Base-by-base conservation (phyloP, 495 filamentous ascomycete genomes). In the Stereocaulon alpinum region DNA sequence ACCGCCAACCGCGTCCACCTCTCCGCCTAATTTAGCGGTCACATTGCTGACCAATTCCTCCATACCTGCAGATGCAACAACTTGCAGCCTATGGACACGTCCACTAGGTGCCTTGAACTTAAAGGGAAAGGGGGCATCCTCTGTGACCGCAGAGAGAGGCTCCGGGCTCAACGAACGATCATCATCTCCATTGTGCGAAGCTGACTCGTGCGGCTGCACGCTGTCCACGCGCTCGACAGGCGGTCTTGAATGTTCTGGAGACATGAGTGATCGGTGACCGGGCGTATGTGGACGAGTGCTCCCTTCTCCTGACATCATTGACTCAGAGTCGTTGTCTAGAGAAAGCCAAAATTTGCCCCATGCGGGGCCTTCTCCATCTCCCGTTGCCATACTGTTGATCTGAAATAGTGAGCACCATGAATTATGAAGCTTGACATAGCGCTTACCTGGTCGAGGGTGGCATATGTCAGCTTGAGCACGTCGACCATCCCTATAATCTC, bases 281-380 rank as follows among this genome's bases (percentile, higher is more conserved):
- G 86, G 67, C 63, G 85, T 77, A 66, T 83, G 71, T 49, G 80
- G 70, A 61, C 78, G 76, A 55, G 85, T 84, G 64, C 79, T 87
- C 59, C 90, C 88, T 55, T 79, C 77, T 48, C 94, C 93, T 57
- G 93, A 99, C 62, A 97, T 83, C 77, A 95, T 86, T 1, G 93
- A 98, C 71, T 97, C 93, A 5, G 92, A 93, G 68, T 96, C 93
- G 66, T 94, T 85, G 72, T 96, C 91, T 63, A 98, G 82, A 4
- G 93, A 96, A 56, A 97, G 76, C 93, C 93, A 98, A 76, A 98
- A 98, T 74, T 96, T 97, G 75, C 96, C 95, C 93, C 93, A 98
- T 15, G 93, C 93, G 17, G 93, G 93, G 0, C 93, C 93, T 72
- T 97, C 93, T 64, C 83, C 89, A 67, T 98, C 92, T 30, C 79